phyloP scores from a whole-genome alignment of 2,329 filamentous ascomycete genomes.

The Whalleya microplaca region DNA sequence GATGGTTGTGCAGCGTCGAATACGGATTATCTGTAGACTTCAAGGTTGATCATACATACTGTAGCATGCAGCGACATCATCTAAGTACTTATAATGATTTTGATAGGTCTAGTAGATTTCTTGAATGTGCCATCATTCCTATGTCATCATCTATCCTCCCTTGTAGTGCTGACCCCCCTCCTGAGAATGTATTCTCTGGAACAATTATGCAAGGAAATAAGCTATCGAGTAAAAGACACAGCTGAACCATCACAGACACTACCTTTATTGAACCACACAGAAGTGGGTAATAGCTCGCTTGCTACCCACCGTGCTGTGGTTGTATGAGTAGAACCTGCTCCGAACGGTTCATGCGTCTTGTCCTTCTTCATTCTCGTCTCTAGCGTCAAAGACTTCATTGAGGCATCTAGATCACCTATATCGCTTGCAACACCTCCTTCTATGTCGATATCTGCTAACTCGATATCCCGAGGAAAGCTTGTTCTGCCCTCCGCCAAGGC shows the following conservation, averaged over 20 bases:
- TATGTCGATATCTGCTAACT: constrained; percentile 20
- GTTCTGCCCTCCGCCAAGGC: constrained; percentile 58
- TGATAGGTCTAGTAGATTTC: no score
- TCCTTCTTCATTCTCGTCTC: constrained; percentile 43
- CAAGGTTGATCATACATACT: no score
- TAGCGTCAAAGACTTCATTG: constrained; percentile 26
- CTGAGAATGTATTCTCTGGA: no score
- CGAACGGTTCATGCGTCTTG: constrained; percentile 54
- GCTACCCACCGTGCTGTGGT: constrained; percentile 65
- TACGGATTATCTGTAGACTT: no score
- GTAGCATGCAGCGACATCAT: no score
- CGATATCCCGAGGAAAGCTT: constrained; percentile 44
- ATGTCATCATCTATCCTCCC: no score
- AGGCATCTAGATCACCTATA: constrained; percentile 5
- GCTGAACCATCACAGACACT: constrained; percentile 50
- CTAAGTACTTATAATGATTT: no score
- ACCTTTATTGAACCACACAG: constrained; percentile 56
- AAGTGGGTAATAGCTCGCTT: constrained; percentile 51
- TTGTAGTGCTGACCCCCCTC: no score
- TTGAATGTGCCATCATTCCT: no score
- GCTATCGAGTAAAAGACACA: constrained; percentile 16
- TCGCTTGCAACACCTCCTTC: constrained; percentile 27
- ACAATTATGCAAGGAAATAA: no score
- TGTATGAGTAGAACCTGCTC: constrained; percentile 59
- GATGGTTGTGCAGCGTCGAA: no score